Evolutionary conservation across 257 asterid species (phyloP).

Genomic region (Cruciata laevipes): DNA sequence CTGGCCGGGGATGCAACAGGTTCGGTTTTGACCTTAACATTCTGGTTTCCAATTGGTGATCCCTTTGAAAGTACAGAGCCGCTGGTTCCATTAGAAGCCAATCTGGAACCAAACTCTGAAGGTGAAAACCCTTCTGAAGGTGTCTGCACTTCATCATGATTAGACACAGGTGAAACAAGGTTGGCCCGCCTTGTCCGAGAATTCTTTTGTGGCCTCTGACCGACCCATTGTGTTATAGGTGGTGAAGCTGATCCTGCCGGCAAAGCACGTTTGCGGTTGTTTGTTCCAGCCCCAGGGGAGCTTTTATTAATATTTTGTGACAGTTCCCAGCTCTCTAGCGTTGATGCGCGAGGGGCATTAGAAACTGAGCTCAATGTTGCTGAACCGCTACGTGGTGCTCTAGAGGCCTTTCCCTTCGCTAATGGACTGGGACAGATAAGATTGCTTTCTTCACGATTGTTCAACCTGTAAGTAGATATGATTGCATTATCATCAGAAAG

Average conservation of each 20-base stretch:
- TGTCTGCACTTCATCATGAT: conserved; percentile 65
- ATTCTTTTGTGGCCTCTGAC: conserved; percentile 94
- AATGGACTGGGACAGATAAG: conserved; percentile 42
- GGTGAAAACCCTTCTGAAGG: conserved; percentile 81
- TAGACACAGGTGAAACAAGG: conserved; percentile 70
- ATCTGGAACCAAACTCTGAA: conserved; percentile 68
- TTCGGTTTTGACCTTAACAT: conserved; percentile 48
- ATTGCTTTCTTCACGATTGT: conserved; percentile 64
- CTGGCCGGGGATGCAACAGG: conserved; percentile 68
- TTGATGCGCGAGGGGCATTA: conserved; percentile 44
- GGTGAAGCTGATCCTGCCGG: conserved; percentile 81
- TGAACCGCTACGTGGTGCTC: conserved; percentile 73
- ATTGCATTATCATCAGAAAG: conserved; percentile 9
- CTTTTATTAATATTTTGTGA: conserved; percentile 47
- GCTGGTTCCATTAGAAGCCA: conserved; percentile 45
- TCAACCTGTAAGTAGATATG: conserved; percentile 47
- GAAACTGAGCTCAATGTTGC: conserved; percentile 42
- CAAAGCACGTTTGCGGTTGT: conserved; percentile 71
- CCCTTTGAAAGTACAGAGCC: conserved; percentile 50
- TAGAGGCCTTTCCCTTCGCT: conserved; percentile 83
- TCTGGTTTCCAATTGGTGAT: conserved; percentile 44
- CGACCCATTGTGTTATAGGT: conserved; percentile 96
- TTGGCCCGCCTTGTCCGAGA: conserved; percentile 91
- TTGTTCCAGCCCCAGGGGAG: conserved; percentile 51
- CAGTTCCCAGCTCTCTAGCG: conserved; percentile 87